phyloP scores from a whole-genome alignment of 2,329 filamentous ascomycete species.

The Coniochaeta pulveracea region DNA sequence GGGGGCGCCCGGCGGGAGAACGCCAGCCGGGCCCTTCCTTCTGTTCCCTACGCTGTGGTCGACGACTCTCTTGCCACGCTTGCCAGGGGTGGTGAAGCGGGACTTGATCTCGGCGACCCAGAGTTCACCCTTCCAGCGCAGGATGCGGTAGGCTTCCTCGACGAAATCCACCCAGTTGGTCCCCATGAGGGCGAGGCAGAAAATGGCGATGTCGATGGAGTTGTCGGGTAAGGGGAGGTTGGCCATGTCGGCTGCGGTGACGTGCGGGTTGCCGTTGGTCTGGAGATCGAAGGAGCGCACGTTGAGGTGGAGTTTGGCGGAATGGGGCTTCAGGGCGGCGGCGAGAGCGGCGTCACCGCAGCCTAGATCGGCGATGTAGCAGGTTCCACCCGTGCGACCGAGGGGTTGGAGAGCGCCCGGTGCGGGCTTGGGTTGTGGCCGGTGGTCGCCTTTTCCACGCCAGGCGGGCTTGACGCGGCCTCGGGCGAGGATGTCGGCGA shows the following conservation, averaged over 20 bases:
- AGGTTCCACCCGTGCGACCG: constrained; percentile 59
- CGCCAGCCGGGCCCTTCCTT: constrained; percentile 38
- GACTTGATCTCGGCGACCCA: constrained; percentile 98
- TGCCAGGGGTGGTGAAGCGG: constrained; percentile 55
- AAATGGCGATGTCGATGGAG: constrained; percentile 76
- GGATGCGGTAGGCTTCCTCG: constrained; percentile 85
- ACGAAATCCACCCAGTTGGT: constrained; percentile 97
- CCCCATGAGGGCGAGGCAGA: constrained; percentile 95
- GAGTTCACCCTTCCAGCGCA: constrained; percentile 89
- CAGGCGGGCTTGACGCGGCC: constrained; percentile 39
- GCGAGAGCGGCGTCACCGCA: constrained; percentile 86
- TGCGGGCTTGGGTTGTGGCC: constrained; percentile 11
- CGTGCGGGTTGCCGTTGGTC: constrained; percentile 53
- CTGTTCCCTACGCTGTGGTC: constrained; percentile 63
- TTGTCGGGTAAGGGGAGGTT: constrained; percentile 66
- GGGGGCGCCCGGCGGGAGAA: constrained; percentile 26
- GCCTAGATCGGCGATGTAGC: constrained; percentile 80
- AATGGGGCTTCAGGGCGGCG: constrained; percentile 50
- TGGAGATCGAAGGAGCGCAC: constrained; percentile 83
- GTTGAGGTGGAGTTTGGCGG: constrained; percentile 57
- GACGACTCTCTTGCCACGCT: constrained; percentile 33
- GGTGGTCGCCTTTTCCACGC: constrained; percentile 10
- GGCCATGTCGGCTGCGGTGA: constrained; percentile 84
- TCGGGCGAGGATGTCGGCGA: constrained; percentile 58
- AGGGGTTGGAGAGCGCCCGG: constrained; percentile 34